Base-by-base conservation (phyloP, 768 basidiomycete species). In the Mycena haematopus region DNA sequence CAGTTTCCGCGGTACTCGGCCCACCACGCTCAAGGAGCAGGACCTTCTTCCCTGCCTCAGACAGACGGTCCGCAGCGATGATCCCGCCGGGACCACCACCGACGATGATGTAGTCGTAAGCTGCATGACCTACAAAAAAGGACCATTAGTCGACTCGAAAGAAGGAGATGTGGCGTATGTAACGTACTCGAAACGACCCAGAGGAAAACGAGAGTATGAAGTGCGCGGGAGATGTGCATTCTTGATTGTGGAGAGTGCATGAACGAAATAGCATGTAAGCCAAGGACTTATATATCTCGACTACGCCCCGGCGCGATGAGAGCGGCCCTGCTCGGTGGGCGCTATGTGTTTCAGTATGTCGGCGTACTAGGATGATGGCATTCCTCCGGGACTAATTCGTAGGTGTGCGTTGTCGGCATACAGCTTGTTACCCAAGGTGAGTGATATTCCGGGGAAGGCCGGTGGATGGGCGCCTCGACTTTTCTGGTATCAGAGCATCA, bases 1-100 rank as follows among this genome's bases (percentile, higher is more conserved):
- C 86, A 13, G 85, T 86, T 57, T 82, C 74, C 25, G 79, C 80
- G 21, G 85, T 84, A 63, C 82, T 84, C 6, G 87, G 87, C 2
- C 86, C 86, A 49, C 87, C 87, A 56, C 86, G 84, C 68, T 88
- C 87, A 9, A 89, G 75, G 1, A 89, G 77, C 19, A 88, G 73
- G 1, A 89, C 85, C 58, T 84, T 86, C 76, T 87, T 87, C 38
- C 85, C 85, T 45, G 83, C 79, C 72, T 87, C 81, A 8, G 84
- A 82, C 2, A 87, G 75, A 49, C 86, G 79, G 67, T 87, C 86
- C 0, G 86, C 86, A 35, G 80, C 75, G 63, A 88, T 77, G 52
- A 87, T 75, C 44, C 87, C 87, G 52, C 82, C 85, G 3, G 85
- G 79, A 15, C 86, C 86, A 31, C 78, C 83, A 49, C 86, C 86